phyloP scores from a whole-genome alignment of 1,284 basidiomycete species.

The Ustilago trichophora region DNA sequence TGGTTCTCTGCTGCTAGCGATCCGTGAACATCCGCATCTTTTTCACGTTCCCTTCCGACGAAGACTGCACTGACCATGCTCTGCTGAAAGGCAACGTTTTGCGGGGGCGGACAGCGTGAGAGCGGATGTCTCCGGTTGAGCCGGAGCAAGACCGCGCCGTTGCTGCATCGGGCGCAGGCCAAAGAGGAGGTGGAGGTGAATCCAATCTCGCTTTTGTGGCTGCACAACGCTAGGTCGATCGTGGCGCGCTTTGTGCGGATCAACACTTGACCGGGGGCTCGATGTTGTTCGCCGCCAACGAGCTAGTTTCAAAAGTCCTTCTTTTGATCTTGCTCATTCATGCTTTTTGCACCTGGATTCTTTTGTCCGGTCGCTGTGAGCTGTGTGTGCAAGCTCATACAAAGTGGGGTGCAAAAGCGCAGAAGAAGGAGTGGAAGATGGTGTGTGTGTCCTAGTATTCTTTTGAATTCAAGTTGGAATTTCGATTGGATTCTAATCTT shows the following conservation, averaged over 20 bases:
- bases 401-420: too few species aligned
- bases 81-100: too few species aligned
- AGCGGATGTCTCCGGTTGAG: conserved; percentile 34
- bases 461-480: too few species aligned
- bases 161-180: too few species aligned
- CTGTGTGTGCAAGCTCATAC: too few species aligned
- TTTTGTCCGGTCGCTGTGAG: too few species aligned
- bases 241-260: neutral
- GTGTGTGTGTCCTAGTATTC: too few species aligned
- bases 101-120: neutral
- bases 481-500: conserved; percentile 30
- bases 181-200: conserved; percentile 3
- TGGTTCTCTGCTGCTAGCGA: conserved; percentile 4
- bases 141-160: neutral
- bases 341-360: too few species aligned
- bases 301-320: too few species aligned
- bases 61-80: conserved; percentile 1
- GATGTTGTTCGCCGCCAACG: neutral
- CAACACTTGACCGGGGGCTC: neutral
- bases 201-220: conserved; percentile 4
- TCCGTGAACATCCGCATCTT: conserved; percentile 19
- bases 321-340: too few species aligned
- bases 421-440: too few species aligned
- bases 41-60: conserved; percentile 29
- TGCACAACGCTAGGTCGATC: neutral